Percentiles rank a stretch among this genome's conserved stretches.
phyloP scores from a whole-genome alignment of 2,329 filamentous ascomycete species.

The Diaporthe longicolla region DNA sequence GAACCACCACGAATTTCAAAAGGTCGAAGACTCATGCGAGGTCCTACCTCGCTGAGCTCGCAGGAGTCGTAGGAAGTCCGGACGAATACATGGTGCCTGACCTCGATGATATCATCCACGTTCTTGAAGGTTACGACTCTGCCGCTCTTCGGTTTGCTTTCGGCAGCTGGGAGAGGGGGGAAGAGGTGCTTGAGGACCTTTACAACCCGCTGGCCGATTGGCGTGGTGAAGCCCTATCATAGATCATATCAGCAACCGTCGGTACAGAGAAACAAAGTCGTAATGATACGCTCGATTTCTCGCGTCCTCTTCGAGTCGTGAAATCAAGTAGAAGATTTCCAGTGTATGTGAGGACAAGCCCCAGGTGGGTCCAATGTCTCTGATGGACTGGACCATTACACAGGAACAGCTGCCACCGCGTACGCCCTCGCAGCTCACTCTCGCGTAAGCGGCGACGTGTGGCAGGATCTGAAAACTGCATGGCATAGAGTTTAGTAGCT shows the following conservation, averaged over 20 bases:
- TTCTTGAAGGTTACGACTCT: conserved; percentile 97
- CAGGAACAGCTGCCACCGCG: background rate
- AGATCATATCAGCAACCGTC: conserved; percentile 11
- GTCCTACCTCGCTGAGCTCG: conserved; percentile 90
- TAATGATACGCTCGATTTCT: background rate
- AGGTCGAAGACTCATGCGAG: conserved; percentile 95
- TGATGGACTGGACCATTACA: background rate
- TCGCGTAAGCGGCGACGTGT: background rate
- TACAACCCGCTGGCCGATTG: conserved; percentile 84
- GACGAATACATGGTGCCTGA: conserved; percentile 91
- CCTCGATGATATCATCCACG: conserved; percentile 92
- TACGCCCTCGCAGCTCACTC: background rate
- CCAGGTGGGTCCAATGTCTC: background rate
- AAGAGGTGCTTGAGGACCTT: conserved; percentile 96
- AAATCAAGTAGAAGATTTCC: too few relatives aligned
- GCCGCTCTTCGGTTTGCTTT: conserved; percentile 81
- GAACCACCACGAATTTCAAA: conserved; percentile 95
- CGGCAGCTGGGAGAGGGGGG: conserved; percentile 85
- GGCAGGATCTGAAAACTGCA: background rate
- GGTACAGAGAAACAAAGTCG: too few relatives aligned
- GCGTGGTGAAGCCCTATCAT: conserved; percentile 80
- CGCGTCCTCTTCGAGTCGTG: background rate
- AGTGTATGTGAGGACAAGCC: background rate
- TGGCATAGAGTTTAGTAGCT: background rate
- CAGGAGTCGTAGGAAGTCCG: conserved; percentile 92